A percentile compares a stretch with the other conserved stretches of the same genome.
These are phyloP conservation scores for Magnaporthiopsis rhizophila DNA, from an alignment of 2,329 filamentous ascomycete species.

Conservation along the genomic window DNA sequence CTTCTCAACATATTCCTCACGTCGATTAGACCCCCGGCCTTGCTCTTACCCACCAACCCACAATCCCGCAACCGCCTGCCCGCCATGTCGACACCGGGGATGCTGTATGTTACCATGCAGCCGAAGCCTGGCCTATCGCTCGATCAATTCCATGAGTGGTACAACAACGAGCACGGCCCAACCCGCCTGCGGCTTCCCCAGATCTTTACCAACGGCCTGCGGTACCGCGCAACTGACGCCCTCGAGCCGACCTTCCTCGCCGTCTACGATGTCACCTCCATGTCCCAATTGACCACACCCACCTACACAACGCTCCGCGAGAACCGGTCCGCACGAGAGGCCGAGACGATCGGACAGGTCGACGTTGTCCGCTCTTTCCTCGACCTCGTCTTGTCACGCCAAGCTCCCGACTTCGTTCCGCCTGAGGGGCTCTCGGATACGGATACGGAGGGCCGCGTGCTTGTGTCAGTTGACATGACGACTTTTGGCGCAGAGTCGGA, in stretches of 20 bases:
- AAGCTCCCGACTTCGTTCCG: slow-evolving; percentile 47
- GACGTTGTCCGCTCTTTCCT: slow-evolving; percentile 65
- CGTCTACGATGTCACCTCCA: slow-evolving; percentile 72
- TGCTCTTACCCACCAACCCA: background rate
- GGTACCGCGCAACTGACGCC: slow-evolving; percentile 63
- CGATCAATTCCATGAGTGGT: slow-evolving; percentile 81
- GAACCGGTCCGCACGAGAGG: slow-evolving; percentile 45
- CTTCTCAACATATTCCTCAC: no score
- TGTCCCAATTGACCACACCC: slow-evolving; percentile 60
- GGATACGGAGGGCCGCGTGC: slow-evolving; percentile 50
- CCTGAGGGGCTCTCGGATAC: slow-evolving; percentile 52
- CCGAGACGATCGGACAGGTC: slow-evolving; percentile 44
- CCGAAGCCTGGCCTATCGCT: slow-evolving; percentile 57
- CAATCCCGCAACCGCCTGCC: background rate
- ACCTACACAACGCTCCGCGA: slow-evolving; percentile 61
- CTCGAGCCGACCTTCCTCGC: slow-evolving; percentile 64
- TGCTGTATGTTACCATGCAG: slow-evolving; percentile 83
- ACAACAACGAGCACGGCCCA: slow-evolving; percentile 88
- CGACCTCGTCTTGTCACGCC: slow-evolving; percentile 52
- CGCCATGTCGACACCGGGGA: slow-evolving; percentile 42
- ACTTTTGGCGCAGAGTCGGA: slow-evolving; percentile 40
- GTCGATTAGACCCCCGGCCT: background rate
- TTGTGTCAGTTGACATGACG: slow-evolving; percentile 54
- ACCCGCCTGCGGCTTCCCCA: slow-evolving; percentile 68
- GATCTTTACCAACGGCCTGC: slow-evolving; percentile 68